Conservation (phyloP, 768 basidiomycete genomes). For the Kwoniella sp. region DNA sequence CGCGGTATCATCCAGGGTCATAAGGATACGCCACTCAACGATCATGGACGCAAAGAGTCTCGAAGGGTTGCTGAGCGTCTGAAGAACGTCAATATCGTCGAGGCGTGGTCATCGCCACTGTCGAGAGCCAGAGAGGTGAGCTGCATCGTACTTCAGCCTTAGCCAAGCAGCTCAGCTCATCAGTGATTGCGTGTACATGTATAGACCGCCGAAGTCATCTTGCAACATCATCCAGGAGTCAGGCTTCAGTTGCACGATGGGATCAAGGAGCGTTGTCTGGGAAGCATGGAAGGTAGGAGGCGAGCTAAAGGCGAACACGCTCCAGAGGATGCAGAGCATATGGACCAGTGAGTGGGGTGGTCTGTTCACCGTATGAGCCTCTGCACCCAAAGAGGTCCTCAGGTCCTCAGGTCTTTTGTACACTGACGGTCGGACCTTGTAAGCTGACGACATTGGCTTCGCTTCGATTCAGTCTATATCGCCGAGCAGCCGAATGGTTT, state of each 20-base stretch:
- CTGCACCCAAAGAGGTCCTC: no score
- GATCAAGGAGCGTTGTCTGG: conserved; percentile 37
- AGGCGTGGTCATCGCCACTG: conserved; percentile 73
- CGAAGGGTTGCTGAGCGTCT: conserved; percentile 29
- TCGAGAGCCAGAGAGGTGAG: conserved; percentile 67
- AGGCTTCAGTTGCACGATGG: conserved; percentile 21
- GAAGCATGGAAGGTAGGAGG: conserved; percentile 34
- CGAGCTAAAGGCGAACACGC: conserved; percentile 25
- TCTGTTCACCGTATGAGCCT: no score
- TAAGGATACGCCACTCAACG: conserved; percentile 50
- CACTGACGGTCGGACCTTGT: no score
- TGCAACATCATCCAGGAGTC: conserved; percentile 26
- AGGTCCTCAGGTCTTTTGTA: no score
- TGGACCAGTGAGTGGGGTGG: conserved; percentile 24
- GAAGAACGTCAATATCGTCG: conserved; percentile 62
- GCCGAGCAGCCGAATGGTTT: conserved; percentile 30
- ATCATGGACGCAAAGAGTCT: conserved; percentile 46
- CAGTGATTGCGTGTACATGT: no score
- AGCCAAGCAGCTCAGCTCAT: no score
- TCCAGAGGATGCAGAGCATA: conserved; percentile 35
- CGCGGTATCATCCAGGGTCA: conserved; percentile 54
- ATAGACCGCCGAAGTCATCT: conserved; percentile 40
- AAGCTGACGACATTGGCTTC: neutral
- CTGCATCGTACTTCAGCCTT: neutral
- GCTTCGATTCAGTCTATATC: conserved; percentile 19